phyloP scores from a whole-genome alignment of 805 yeast species.

The Myxozyma nipponensis region DNA sequence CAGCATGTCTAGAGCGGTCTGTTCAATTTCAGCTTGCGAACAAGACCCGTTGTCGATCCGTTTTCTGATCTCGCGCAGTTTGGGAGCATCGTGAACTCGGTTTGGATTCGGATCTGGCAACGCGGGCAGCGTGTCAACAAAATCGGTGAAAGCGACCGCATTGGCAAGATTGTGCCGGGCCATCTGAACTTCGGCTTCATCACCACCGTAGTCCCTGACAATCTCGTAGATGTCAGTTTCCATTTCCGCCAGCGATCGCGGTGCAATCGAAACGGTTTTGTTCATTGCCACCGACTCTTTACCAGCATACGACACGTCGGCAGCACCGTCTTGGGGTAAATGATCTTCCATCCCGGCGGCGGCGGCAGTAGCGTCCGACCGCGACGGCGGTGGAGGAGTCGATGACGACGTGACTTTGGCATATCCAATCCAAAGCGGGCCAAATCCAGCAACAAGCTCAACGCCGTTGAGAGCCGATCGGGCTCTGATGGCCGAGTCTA shows the following conservation, averaged over 20 bases:
- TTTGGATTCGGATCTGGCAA: conserved; percentile 67
- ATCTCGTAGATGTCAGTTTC: conserved; percentile 34
- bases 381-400: not conserved
- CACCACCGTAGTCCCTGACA: conserved; percentile 38
- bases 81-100: conserved; percentile 83
- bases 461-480: conserved; percentile 74
- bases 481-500: conserved; percentile 76
- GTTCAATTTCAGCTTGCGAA: conserved; percentile 67
- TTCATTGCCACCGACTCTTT: conserved; percentile 14
- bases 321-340: too few species aligned
- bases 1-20: conserved; percentile 74
- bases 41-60: conserved; percentile 53
- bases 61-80: conserved; percentile 80
- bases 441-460: conserved; percentile 76
- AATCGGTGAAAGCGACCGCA: conserved; percentile 32
- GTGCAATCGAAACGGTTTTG: conserved; percentile 26
- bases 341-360: not conserved
- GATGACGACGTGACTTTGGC: conserved; percentile 53
- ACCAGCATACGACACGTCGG: conserved; percentile 23
- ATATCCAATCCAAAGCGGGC: conserved; percentile 71
- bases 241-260: conserved; percentile 32
- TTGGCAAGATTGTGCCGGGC: conserved; percentile 32
- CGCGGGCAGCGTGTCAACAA: conserved; percentile 44
- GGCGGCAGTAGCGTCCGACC: not conserved
- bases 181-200: conserved; percentile 32